These are phyloP conservation scores for Pisolithus orientalis DNA, from an alignment of 768 basidiomycete species.

Conservation along the genomic window DNA sequence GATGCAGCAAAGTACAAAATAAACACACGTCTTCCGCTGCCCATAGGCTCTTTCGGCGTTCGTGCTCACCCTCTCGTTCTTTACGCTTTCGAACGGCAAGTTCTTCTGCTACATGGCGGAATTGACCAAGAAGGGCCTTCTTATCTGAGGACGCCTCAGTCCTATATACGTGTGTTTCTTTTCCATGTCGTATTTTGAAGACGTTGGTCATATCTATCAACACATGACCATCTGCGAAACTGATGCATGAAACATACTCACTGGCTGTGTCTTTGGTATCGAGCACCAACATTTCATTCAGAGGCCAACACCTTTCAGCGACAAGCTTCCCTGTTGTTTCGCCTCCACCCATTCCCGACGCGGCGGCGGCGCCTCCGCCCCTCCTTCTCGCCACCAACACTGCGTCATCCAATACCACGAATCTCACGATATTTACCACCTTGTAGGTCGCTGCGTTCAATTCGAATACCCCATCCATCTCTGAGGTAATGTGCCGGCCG, in stretches of 20 bases:
- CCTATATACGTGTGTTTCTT: slow-evolving; percentile 92
- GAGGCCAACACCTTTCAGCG: slow-evolving; percentile 88
- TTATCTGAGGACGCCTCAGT: slow-evolving; percentile 81
- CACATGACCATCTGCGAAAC: slow-evolving; percentile 1
- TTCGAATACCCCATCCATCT: slow-evolving; percentile 75
- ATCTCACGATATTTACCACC: slow-evolving; percentile 76
- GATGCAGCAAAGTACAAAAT: not conserved
- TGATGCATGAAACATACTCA: slow-evolving; percentile 31
- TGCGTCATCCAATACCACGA: slow-evolving; percentile 89
- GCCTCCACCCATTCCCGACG: slow-evolving; percentile 53
- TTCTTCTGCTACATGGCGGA: slow-evolving; percentile 92
- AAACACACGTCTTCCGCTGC: slow-evolving; percentile 36
- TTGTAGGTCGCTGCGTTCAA: slow-evolving; percentile 96
- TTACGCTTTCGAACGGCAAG: slow-evolving; percentile 82
- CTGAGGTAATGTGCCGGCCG: slow-evolving; percentile 85
- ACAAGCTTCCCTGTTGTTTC: slow-evolving; percentile 69
- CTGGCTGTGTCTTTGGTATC: slow-evolving; percentile 95
- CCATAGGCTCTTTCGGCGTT: slow-evolving; percentile 77
- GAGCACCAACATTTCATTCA: slow-evolving; percentile 90
- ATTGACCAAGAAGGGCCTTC: slow-evolving; percentile 75
- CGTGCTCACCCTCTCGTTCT: slow-evolving; percentile 91
- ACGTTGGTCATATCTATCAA: slow-evolving; percentile 80
- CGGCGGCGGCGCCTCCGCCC: slow-evolving; percentile 49
- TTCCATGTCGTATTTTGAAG: slow-evolving; percentile 89
- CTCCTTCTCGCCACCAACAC: slow-evolving; percentile 80